phyloP scores from a whole-genome alignment of 768 basidiomycete genomes.

The Kondoa malvinella region DNA sequence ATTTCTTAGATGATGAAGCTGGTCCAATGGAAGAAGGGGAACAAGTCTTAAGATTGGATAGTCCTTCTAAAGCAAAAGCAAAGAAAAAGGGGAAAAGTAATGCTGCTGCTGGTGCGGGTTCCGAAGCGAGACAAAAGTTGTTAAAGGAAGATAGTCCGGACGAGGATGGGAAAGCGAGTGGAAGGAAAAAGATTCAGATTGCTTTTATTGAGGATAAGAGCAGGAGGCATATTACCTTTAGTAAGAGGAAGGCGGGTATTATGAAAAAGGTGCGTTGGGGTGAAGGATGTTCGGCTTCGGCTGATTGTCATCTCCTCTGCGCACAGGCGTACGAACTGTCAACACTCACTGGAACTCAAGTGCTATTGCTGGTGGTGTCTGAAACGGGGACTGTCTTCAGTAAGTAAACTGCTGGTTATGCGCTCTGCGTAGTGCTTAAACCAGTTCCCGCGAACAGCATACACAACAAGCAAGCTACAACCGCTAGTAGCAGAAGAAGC shows the following conservation, averaged over 20 bases:
- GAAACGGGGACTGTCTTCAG: slow-evolving; percentile 95
- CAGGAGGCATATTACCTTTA: slow-evolving; percentile 94
- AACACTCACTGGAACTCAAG: slow-evolving; percentile 92
- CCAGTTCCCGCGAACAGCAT: slow-evolving; percentile 34
- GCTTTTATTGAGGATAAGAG: slow-evolving; percentile 96
- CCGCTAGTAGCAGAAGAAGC: slow-evolving; percentile 19
- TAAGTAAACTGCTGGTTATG: not conserved
- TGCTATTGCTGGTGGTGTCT: slow-evolving; percentile 88
- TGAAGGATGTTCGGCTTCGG: not conserved
- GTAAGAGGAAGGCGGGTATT: slow-evolving; percentile 99
- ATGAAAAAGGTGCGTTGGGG: slow-evolving; percentile 76
- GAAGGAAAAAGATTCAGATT: slow-evolving; percentile 93
- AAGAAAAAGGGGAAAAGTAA: not conserved
- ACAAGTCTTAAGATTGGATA: not conserved
- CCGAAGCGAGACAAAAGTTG: not conserved
- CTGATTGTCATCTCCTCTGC: not conserved
- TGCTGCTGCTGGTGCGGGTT: not conserved
- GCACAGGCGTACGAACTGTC: slow-evolving; percentile 88
- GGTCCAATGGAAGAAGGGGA: slow-evolving; percentile 6
- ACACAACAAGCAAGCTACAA: slow-evolving; percentile 55
- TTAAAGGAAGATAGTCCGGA: not conserved
- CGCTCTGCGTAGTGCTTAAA: too few species aligned
- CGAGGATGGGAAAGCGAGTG: slow-evolving; percentile 8
- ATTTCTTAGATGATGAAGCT: not conserved
- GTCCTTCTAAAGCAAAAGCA: not conserved